These are phyloP conservation scores for Excoecaria cochinchinensis DNA, from an alignment of 345 rosid genomes.

Conservation along the genomic window DNA sequence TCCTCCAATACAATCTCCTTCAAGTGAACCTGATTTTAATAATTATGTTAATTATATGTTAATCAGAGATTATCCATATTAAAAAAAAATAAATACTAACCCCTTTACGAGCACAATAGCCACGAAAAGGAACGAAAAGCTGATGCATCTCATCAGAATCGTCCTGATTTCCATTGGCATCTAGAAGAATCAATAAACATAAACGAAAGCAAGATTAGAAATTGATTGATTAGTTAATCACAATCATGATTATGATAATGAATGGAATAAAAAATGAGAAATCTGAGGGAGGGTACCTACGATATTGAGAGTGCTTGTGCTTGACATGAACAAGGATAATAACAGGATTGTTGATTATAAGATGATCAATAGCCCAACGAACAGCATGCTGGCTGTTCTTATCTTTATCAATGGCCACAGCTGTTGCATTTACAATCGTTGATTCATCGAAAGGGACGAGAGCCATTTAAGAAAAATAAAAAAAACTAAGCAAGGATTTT, in stretches of 20 bases:
- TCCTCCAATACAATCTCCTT: conserved; percentile 67
- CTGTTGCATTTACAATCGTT: conserved; percentile 43
- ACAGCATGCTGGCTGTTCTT: conserved; percentile 79
- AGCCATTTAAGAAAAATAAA: conserved; percentile 30
- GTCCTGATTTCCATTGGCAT: conserved; percentile 19
- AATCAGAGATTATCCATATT: no score
- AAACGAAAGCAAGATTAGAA: neutral
- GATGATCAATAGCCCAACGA: conserved; percentile 88
- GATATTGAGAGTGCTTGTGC: conserved; percentile 39
- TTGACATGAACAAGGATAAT: conserved; percentile 63
- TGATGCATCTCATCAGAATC: conserved; percentile 40
- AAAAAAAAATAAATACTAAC: conserved; percentile 30
- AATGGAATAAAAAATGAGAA: neutral
- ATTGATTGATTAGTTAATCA: no score
- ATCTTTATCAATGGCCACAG: conserved; percentile 76
- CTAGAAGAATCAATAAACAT: conserved; percentile 15
- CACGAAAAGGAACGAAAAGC: conserved; percentile 65
- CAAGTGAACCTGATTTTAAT: conserved; percentile 44
- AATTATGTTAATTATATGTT: no score
- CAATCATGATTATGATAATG: neutral
- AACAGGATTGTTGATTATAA: conserved; percentile 34
- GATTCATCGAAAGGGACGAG: conserved; percentile 26
- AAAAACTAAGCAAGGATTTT: no score
- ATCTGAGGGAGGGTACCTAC: conserved; percentile 62
- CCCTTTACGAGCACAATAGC: conserved; percentile 84